These are phyloP conservation scores for Trichoderma atroviride DNA, from an alignment of 2,329 filamentous ascomycete genomes.

Conservation along the genomic window DNA sequence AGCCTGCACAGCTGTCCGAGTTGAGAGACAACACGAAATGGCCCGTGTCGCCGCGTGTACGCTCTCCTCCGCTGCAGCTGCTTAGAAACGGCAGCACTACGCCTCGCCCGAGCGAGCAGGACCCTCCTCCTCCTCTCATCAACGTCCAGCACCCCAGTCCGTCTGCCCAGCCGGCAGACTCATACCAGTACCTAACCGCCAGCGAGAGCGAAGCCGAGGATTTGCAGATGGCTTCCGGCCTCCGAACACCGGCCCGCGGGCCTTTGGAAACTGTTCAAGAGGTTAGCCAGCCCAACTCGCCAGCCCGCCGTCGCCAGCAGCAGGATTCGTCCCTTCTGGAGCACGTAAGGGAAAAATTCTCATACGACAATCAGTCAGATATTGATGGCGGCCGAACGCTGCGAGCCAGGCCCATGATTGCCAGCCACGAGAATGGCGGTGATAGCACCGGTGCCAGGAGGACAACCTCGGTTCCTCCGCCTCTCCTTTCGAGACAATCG, in stretches of 20 bases:
- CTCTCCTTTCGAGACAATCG: conserved; percentile 65
- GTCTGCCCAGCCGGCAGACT: conserved; percentile 48
- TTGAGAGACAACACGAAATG: conserved; percentile 66
- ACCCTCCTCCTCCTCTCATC: conserved; percentile 54
- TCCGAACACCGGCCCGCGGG: conserved; percentile 63
- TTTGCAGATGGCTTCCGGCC: conserved; percentile 49
- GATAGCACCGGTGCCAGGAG: conserved; percentile 63
- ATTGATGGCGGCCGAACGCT: conserved; percentile 46
- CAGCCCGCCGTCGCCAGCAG: conserved; percentile 48
- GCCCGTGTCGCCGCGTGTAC: conserved; percentile 76
- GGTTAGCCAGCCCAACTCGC: conserved; percentile 75
- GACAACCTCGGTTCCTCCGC: conserved; percentile 53
- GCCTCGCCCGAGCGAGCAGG: conserved; percentile 52
- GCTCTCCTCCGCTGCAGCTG: conserved; percentile 70
- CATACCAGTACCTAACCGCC: conserved; percentile 37
- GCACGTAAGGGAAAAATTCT: conserved; percentile 54
- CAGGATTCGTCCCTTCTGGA: conserved; percentile 52
- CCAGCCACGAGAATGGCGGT: conserved; percentile 62
- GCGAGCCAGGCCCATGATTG: conserved; percentile 51
- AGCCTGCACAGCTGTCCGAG: conserved; percentile 53
- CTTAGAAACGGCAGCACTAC: conserved; percentile 51
- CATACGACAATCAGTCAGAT: conserved; percentile 45
- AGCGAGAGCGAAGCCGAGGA: conserved; percentile 60
- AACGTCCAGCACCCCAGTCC: conserved; percentile 56
- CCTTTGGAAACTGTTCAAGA: conserved; percentile 90